These are phyloP conservation scores for Escallonia rubra DNA, from an alignment of 129 eudicot genomes.

Conservation along the genomic window DNA sequence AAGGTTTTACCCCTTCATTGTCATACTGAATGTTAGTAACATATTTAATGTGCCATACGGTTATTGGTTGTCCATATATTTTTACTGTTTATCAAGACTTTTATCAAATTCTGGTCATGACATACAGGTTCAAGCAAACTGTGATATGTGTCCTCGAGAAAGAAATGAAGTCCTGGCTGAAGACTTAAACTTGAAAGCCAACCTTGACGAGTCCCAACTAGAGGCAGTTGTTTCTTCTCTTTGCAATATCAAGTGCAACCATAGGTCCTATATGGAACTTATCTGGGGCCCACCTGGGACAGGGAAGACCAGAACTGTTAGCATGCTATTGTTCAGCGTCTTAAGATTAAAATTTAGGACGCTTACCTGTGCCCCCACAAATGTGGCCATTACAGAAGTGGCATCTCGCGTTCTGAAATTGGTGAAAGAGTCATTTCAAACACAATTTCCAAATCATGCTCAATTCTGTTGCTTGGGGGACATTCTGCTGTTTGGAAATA, in stretches of 20 bases:
- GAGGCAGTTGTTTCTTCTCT: constrained; percentile 38
- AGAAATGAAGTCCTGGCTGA: background rate
- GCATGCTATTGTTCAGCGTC: constrained; percentile 38
- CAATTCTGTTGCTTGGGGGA: constrained; percentile 36
- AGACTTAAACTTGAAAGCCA: background rate
- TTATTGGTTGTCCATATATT: background rate
- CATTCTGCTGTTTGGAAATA: constrained; percentile 59
- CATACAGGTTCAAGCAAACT: background rate
- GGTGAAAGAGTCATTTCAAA: constrained; percentile 10
- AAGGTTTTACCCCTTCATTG: too few species aligned
- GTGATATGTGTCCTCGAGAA: constrained; percentile 6
- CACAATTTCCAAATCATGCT: background rate
- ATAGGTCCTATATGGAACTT: constrained; percentile 51
- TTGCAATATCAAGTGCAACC: constrained; percentile 33
- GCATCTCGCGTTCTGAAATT: constrained; percentile 50
- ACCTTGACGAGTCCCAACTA: constrained; percentile 47
- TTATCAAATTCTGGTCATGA: too few species aligned
- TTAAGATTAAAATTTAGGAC: constrained; percentile 47
- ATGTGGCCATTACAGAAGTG: constrained; percentile 48
- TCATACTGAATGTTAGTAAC: too few species aligned
- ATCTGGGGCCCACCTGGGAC: constrained; percentile 89
- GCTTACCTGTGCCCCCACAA: constrained; percentile 62
- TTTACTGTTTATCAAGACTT: too few species aligned
- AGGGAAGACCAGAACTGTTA: constrained; percentile 57
- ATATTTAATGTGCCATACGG: background rate